Evolutionary conservation across 192 early-diverging fungal genomes (phyloP), one percentile per base, ranked within the genome.

Genomic region (Cladochytrium replicatum): DNA sequence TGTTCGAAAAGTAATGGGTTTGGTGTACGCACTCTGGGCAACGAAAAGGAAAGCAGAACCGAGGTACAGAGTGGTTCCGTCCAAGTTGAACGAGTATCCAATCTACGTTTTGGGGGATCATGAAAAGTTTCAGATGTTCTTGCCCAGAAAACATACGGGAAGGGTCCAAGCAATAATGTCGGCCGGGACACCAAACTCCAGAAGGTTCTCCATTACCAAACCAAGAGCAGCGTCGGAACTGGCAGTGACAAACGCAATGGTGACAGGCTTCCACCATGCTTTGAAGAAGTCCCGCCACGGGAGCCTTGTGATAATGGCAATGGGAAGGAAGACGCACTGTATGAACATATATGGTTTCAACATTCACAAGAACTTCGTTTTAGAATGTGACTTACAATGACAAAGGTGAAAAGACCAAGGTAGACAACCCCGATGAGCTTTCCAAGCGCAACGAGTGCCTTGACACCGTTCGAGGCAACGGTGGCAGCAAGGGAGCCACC

Each of bases 41-140:
- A 67, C 70, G 55, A 86, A 87, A 29, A 86, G 58, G 15, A 68
- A 45, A 2, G 83, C 83, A 25, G 78, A 49, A 26, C 77, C 67
- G n/a, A 86, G 71, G 49, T 86, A 84, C 26, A 87, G 54, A 25
- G 83, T 84, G 5, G 82, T 82, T 2, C 84, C 84, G 50, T 87
- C 84, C 43, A 87, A 58, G 56, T 87, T 87, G 55, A 87, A 87
- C 5, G 78, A 78, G 64, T 87, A 87, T 6, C 84, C 84, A 11
- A 78, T 41, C n/a, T n/a, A n/a, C n/a, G n/a, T n/a, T n/a, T n/a
- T 2, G 78, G 76, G 39, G 32, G 42, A 9, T 6, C 6, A 43
- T 6, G 22, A 43, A 8, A 24, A 43, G 22, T 43, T n/a, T 15
- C 26, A 28, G 32, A 48, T 5, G 32, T 15, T 6, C 6, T 22